phyloP scores from a whole-genome alignment of 768 basidiomycete genomes.

The Imleria badia region DNA sequence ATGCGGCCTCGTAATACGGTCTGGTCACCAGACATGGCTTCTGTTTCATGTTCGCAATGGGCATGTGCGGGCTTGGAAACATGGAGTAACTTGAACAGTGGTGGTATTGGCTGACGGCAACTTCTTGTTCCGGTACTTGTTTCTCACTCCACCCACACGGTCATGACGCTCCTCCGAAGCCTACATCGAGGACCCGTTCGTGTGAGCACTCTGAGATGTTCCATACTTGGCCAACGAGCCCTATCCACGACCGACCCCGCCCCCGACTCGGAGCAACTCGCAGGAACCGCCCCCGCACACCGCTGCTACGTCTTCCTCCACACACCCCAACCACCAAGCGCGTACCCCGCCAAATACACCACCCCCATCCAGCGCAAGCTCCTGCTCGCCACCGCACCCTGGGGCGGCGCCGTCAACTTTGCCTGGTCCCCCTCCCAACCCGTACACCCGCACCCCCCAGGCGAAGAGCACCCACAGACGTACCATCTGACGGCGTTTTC shows the following conservation, averaged over 20 bases:
- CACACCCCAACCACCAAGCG: constrained; percentile 44
- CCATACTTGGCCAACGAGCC: neutral
- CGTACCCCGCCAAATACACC: constrained; percentile 46
- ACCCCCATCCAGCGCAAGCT: constrained; percentile 54
- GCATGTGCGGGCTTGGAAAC: too few relatives aligned
- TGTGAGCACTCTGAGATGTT: neutral
- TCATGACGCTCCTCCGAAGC: neutral
- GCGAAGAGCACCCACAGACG: constrained; percentile 13
- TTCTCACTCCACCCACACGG: too few relatives aligned
- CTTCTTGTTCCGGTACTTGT: too few relatives aligned
- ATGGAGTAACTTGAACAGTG: too few relatives aligned
- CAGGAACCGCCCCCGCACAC: constrained; percentile 55
- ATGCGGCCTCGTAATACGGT: neutral
- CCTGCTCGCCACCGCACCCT: constrained; percentile 41
- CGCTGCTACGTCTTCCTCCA: constrained; percentile 57
- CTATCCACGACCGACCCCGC: constrained; percentile 3
- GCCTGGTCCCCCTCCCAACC: constrained; percentile 44
- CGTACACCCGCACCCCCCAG: constrained; percentile 2
- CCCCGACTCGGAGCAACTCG: constrained; percentile 33
- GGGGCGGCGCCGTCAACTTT: constrained; percentile 62
- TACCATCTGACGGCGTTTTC: constrained; percentile 56
- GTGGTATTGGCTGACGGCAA: too few relatives aligned
- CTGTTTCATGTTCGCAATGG: too few relatives aligned
- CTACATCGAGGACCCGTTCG: neutral
- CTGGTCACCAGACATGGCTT: too few relatives aligned